Conservation (phyloP, 2,329 filamentous ascomycete species). For the Trichoderma oligosporum region DNA sequence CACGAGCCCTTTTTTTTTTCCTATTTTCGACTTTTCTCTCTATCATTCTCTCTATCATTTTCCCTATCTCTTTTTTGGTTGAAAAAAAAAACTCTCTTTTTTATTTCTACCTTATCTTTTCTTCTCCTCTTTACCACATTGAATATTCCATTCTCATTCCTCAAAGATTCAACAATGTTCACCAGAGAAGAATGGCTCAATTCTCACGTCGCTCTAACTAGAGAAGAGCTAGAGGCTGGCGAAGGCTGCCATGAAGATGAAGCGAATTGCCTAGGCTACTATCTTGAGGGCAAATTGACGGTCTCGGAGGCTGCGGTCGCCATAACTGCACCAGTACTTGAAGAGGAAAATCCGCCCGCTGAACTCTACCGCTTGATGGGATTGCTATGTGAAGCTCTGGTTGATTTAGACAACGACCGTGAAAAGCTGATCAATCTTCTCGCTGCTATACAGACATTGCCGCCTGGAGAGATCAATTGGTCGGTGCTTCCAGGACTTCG, state of each 20-base stretch:
- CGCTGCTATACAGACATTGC: background rate
- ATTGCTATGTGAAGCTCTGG: constrained; percentile 1
- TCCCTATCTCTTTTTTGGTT: background rate
- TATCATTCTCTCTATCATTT: background rate
- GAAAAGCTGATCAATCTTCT: constrained; percentile 1
- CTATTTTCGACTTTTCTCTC: background rate
- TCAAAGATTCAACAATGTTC: background rate
- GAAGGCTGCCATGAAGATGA: background rate
- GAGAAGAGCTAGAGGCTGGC: background rate
- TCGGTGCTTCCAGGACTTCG: background rate
- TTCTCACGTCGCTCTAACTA: background rate
- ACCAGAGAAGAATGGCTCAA: background rate
- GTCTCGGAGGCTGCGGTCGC: background rate
- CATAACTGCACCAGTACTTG: background rate
- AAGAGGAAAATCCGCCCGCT: background rate
- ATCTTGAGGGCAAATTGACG: background rate
- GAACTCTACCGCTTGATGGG: background rate
- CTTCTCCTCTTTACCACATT: no score
- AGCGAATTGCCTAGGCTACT: background rate
- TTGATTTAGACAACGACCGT: background rate
- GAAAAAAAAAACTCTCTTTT: no score
- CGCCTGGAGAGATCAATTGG: background rate
- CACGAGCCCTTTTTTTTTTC: no score
- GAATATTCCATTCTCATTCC: background rate
- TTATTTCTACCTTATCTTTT: no score